A percentile compares a stretch with the other conserved stretches of the same genome.
phyloP scores from a whole-genome alignment of 1,284 basidiomycete species.

The Ceratobasidium theobromae region DNA sequence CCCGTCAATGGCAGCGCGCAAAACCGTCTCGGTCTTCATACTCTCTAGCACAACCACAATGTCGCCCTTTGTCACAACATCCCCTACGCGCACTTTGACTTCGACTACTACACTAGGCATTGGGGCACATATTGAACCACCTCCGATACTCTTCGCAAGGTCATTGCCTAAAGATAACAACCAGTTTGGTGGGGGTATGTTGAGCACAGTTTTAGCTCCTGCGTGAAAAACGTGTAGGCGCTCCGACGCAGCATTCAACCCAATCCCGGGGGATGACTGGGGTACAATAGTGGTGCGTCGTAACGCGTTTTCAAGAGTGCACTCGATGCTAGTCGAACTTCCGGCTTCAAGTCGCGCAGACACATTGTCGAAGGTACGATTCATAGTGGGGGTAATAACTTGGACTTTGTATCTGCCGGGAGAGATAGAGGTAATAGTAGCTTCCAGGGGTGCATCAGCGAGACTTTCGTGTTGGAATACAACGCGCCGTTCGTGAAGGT shows the following conservation, averaged over 20 bases:
- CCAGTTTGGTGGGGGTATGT: constrained; percentile 66
- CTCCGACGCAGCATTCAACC: constrained; percentile 56
- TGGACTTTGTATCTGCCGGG: constrained; percentile 21
- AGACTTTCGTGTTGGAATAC: constrained; percentile 57
- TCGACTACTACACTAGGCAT: constrained; percentile 91
- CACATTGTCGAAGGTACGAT: constrained; percentile 34
- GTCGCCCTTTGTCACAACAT: constrained; percentile 78
- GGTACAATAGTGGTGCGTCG: constrained; percentile 67
- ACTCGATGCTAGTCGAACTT: constrained; percentile 37
- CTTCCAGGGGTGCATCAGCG: constrained; percentile 18
- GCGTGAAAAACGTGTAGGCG: constrained; percentile 66
- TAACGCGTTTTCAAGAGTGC: constrained; percentile 53
- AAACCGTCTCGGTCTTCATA: constrained; percentile 94
- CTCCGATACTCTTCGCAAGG: constrained; percentile 57
- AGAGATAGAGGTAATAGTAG: constrained; percentile 4
- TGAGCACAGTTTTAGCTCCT: constrained; percentile 60
- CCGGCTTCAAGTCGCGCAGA: constrained; percentile 9
- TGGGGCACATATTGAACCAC: constrained; percentile 52
- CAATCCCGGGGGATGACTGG: constrained; percentile 58
- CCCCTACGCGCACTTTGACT: constrained; percentile 72
- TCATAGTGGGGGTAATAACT: constrained; percentile 10
- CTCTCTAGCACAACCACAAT: constrained; percentile 84
- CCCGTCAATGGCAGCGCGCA: constrained; percentile 69
- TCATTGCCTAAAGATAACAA: constrained; percentile 60
- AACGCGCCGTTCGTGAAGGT: constrained; percentile 61